These are phyloP conservation scores for Tephrocybe rancida DNA, from an alignment of 768 basidiomycete species.

Conservation along the genomic window DNA sequence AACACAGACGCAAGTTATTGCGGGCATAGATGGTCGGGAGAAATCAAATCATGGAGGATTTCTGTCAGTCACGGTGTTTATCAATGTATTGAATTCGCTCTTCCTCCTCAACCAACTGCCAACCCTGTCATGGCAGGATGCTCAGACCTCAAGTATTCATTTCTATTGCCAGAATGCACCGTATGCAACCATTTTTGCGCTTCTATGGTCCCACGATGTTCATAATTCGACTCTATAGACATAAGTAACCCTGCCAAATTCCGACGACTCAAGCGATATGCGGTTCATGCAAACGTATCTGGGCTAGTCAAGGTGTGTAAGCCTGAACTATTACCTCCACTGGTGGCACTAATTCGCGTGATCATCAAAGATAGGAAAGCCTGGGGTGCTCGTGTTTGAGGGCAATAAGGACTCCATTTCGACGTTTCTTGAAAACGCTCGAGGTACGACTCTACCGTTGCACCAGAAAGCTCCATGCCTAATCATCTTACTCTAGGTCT, in stretches of 20 bases:
- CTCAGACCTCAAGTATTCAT: constrained; percentile 25
- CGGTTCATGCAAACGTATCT: constrained; percentile 36
- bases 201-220: not conserved
- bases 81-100: no score
- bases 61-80: no score
- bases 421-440: constrained; percentile 37
- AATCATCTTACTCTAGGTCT: constrained; percentile 25
- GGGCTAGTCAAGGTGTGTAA: constrained; percentile 41
- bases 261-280: constrained; percentile 40
- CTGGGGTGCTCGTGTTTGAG: constrained; percentile 45
- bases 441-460: constrained; percentile 26
- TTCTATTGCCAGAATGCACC: constrained; percentile 46
- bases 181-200: constrained; percentile 23
- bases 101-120: not conserved
- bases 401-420: constrained; percentile 35
- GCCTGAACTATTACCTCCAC: not conserved
- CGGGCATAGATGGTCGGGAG: no score
- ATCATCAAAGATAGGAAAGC: constrained; percentile 36
- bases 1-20: no score
- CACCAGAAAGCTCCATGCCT: no score
- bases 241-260: constrained; percentile 43
- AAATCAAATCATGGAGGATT: no score
- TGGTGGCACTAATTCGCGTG: not conserved
- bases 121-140: constrained; percentile 12
- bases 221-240: constrained; percentile 22